Conservation (phyloP, 2,329 filamentous ascomycete genomes). For the Epichloe bromicola region DNA sequence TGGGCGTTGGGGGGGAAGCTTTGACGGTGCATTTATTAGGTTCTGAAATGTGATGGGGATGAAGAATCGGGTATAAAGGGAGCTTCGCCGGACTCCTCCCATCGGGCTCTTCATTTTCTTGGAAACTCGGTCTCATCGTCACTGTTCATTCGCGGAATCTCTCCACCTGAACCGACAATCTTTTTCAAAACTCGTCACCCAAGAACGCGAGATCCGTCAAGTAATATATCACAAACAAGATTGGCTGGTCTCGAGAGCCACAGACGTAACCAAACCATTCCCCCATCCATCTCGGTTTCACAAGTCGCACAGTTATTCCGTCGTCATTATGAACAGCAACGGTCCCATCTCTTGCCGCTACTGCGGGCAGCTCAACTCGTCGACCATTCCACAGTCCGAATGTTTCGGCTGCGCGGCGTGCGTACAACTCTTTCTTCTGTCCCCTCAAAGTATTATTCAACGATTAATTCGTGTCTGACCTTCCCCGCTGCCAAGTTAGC, state of each 20-base stretch:
- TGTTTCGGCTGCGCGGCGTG: constrained; percentile 11
- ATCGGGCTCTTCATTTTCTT: too few species aligned
- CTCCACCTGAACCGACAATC: too few species aligned
- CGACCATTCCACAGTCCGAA: constrained; percentile 8
- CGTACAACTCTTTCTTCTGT: not conserved
- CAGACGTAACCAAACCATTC: not conserved
- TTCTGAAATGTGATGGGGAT: not conserved
- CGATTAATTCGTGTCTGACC: not conserved
- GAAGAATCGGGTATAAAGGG: too few species aligned
- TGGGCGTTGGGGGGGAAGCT: not conserved
- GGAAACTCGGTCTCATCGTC: too few species aligned
- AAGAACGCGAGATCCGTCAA: too few species aligned
- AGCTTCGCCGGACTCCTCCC: too few species aligned
- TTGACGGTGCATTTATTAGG: not conserved
- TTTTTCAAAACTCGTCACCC: too few species aligned
- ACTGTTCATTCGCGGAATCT: too few species aligned
- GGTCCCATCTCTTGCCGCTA: constrained; percentile 6
- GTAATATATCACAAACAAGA: too few species aligned
- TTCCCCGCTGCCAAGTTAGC: not conserved
- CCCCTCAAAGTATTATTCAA: not conserved
- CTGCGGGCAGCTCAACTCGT: constrained; percentile 9
- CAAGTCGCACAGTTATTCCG: not conserved
- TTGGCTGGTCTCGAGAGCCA: too few species aligned
- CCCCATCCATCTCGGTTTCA: not conserved
- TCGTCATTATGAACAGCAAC: not conserved